phyloP scores from a whole-genome alignment of 176 grass and related monocot species.

The Oryza meyeriana region DNA sequence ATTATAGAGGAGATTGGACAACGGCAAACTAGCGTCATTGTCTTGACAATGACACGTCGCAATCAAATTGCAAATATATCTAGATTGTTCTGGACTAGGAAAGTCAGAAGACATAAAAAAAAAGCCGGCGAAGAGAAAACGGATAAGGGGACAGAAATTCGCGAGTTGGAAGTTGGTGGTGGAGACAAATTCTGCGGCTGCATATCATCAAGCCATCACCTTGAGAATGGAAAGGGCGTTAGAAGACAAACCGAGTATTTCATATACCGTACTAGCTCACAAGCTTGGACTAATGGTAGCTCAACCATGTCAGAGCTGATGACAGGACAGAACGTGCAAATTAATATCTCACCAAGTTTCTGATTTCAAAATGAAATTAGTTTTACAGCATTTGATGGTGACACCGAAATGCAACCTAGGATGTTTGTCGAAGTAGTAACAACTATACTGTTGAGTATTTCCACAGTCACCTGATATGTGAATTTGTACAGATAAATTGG shows the following conservation, averaged over 20 bases:
- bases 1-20: too few species aligned
- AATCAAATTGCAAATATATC: slow-evolving; percentile 6
- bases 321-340: background rate
- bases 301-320: background rate
- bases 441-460: background rate
- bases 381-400: background rate
- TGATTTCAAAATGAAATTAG: background rate
- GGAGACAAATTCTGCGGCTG: background rate
- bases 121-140: background rate
- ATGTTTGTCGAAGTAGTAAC: background rate
- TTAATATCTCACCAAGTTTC: background rate
- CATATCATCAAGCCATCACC: background rate
- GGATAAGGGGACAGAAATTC: background rate
- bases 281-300: background rate
- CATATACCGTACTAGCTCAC: too few species aligned
- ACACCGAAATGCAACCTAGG: background rate
- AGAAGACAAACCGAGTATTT: background rate
- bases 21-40: background rate
- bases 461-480: background rate
- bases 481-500: background rate
- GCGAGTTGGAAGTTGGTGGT: background rate
- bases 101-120: background rate
- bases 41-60: background rate
- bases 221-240: background rate
- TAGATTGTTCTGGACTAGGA: background rate